A percentile compares a stretch with the other conserved stretches of the same genome.
Conservation (phyloP, 495 filamentous ascomycete species). For the Cercophora newfieldiana region DNA sequence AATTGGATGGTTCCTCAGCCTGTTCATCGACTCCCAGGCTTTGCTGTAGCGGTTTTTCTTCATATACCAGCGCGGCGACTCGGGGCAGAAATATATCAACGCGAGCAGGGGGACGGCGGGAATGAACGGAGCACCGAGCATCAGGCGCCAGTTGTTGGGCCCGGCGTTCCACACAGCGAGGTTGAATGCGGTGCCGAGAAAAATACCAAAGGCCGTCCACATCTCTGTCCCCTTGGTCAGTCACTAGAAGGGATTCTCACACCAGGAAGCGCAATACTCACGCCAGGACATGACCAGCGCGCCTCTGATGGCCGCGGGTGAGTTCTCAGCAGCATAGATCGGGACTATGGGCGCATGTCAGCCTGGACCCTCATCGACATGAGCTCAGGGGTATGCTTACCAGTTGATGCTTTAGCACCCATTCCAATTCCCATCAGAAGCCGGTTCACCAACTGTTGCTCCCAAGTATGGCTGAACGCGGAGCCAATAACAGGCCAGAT, state of each 20-base stretch:
- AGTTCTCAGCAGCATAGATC: slow-evolving; percentile 75
- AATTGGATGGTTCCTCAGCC: slow-evolving; percentile 62
- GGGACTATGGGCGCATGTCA: slow-evolving; percentile 50
- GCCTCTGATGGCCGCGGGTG: slow-evolving; percentile 71
- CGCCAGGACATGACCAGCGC: slow-evolving; percentile 83
- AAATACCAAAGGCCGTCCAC: slow-evolving; percentile 82
- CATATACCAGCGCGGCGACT: slow-evolving; percentile 65
- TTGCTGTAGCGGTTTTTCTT: slow-evolving; percentile 62
- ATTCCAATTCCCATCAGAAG: slow-evolving; percentile 72
- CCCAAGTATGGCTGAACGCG: slow-evolving; percentile 64
- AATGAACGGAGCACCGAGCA: slow-evolving; percentile 74
- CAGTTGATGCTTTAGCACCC: slow-evolving; percentile 59
- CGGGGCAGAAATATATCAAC: slow-evolving; percentile 72
- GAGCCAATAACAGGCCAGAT: slow-evolving; percentile 62
- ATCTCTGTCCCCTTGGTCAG: slow-evolving; percentile 45
- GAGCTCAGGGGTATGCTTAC: background rate
- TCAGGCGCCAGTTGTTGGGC: slow-evolving; percentile 69
- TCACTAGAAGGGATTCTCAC: background rate
- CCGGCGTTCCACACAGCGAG: slow-evolving; percentile 59
- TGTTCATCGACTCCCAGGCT: slow-evolving; percentile 61
- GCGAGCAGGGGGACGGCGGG: slow-evolving; percentile 67
- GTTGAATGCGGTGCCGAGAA: slow-evolving; percentile 70
- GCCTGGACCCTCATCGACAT: slow-evolving; percentile 2
- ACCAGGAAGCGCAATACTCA: slow-evolving; percentile 24
- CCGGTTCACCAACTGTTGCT: slow-evolving; percentile 61